These are phyloP conservation scores for Kingdonia uniflora DNA, from an alignment of 164 flowering plant species.

Conservation along the genomic window DNA sequence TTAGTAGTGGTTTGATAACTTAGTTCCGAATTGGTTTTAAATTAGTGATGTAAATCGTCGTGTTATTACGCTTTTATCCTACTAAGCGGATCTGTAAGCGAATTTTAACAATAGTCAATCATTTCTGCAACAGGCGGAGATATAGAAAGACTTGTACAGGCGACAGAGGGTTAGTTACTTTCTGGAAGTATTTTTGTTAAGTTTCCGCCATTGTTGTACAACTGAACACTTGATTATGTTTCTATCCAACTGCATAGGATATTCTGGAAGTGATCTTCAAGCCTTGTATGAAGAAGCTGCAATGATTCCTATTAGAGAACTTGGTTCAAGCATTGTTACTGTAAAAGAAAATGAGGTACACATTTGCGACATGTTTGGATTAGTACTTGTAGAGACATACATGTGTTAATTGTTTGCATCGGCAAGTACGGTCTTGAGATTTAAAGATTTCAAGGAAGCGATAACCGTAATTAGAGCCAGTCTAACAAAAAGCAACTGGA, in stretches of 20 bases:
- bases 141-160: slow-evolving; percentile 66
- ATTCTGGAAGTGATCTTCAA: slow-evolving; percentile 97
- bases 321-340: slow-evolving; percentile 75
- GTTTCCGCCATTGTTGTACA: background rate
- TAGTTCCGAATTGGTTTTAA: no score
- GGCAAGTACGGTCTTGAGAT: slow-evolving; percentile 65
- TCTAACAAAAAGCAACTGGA: slow-evolving; percentile 79
- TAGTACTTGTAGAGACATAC: background rate
- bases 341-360: slow-evolving; percentile 75
- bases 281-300: slow-evolving; percentile 99
- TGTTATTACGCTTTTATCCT: no score
- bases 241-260: slow-evolving; percentile 41
- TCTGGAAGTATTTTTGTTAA: background rate
- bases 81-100: no score
- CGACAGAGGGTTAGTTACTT: slow-evolving; percentile 64
- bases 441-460: slow-evolving; percentile 71
- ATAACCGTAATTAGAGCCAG: slow-evolving; percentile 92
- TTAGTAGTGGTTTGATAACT: no score
- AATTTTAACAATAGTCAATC: background rate
- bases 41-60: no score
- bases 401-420: background rate
- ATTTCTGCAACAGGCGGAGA: slow-evolving; percentile 46
- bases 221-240: background rate
- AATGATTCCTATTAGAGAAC: slow-evolving; percentile 98
- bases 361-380: no score